Evolutionary conservation across 1,284 basidiomycete genomes (phyloP), one percentile per base, ranked within the genome.

Genomic region (Microbotryum silenes-acaulis): DNA sequence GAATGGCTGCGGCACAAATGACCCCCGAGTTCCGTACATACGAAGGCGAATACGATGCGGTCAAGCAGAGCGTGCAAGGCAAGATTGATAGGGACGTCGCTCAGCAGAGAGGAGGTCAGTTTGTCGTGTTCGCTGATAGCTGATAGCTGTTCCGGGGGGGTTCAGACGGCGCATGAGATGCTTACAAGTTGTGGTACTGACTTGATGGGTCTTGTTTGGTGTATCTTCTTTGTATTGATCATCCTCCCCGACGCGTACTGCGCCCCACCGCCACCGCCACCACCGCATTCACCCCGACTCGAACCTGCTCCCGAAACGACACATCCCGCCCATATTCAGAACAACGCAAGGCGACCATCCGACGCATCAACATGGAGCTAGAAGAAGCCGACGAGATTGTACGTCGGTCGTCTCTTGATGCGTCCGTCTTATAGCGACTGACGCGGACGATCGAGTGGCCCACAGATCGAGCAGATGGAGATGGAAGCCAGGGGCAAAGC

Each of bases 331-430:
- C 12, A 14, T 23, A 2, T 29, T 18, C 56, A 69, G 67, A 69
- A 49, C 65, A 69, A 27, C 54, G 60, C 18, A 69, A 62, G 44
- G 53, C 67, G 9, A 63, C 61, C 2, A 29, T 67, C 4, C 7
- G 67, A 6, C 33, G 63, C 1, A 49, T 63, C n/a, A 51, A 49
- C 33, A 54, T 51, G 44, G 67, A 69, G 20, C 59, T 69, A 18
- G 67, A 69, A 44, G 67, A 69, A 52, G 60, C 61, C 10, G 67
- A 69, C 45, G 67, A 69, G 59, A 66, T 69, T 6, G 67, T 66
- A 10, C 49, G 66, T 52, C 21, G 16, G 29, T 46, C 5, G 12
- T 33, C 45, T 9, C 57, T 44, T 31, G 21, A 48, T 8, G 42
- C 21, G 48, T 4, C 31, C 2, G 9, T 21, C n/a, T 42, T 5